Evolutionary conservation across 108 stramenopile species (phyloP), one percentile per base, ranked within the genome.

Genomic region (Licmophora abbreviata): DNA sequence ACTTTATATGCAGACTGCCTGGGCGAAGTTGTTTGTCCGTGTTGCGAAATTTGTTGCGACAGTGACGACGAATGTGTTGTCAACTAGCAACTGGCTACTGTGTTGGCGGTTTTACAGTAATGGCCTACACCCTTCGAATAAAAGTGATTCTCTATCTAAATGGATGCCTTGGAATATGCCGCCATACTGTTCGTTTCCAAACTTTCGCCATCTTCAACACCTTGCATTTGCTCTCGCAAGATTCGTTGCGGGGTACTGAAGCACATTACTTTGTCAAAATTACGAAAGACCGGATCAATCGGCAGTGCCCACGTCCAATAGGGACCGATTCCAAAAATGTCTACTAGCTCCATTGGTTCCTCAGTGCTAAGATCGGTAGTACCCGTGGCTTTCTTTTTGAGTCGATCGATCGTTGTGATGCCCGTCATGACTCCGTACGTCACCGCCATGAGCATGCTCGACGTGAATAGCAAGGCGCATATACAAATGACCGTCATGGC

Each of bases 331-430:
- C 90, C 90, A 79, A 87, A 92, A 4, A 93, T 68, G 61, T 85
- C 76, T 42, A 56, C 71, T 48, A 92, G 47, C 15, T 69, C 73
- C 29, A 88, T 76, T 1, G 83, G 81, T 44, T 85, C 81, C 59
- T 92, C 90, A 18, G 69, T 73, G 23, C 77, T 64, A 23, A 77
- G 68, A 44, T 45, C 60, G 58, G 88, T 78, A 23, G 81, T 69
- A 62, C 79, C 69, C 55, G 65, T 81, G 8, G 90, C 90, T 51
- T 92, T 92, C 53, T 91, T 88, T 44, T 92, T 92, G 51, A 92
- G 67, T 10, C 92, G 68, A 79, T 93, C 92, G 58, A 93, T 93
- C 10, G 92, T 93, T 10, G 88, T 88, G 54, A 93, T 82, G 30
- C 92, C 92, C 22, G 87, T 93, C 71, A 93, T 78, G 47, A 93